These are phyloP conservation scores for Fusarium coicis DNA, from an alignment of 2,329 filamentous ascomycete genomes.

Conservation along the genomic window DNA sequence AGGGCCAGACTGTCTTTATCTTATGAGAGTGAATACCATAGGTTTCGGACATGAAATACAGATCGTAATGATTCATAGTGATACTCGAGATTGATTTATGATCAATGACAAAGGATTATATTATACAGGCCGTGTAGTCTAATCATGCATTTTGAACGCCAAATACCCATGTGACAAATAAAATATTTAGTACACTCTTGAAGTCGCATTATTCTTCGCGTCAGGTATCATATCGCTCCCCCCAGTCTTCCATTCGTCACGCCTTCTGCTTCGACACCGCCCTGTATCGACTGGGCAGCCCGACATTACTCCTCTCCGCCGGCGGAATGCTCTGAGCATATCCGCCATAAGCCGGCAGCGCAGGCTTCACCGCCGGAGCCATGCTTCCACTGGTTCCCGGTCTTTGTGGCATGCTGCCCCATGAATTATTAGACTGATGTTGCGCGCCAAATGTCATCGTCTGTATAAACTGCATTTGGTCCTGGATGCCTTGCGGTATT, in stretches of 20 bases:
- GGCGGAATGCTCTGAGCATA: conserved; percentile 24
- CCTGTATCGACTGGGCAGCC: conserved; percentile 24
- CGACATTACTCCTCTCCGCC: conserved; percentile 19
- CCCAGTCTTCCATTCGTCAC: background rate
- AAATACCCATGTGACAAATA: background rate
- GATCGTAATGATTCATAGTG: background rate
- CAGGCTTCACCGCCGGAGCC: background rate
- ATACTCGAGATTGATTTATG: background rate
- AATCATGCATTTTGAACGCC: background rate
- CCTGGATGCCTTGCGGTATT: conserved; percentile 11
- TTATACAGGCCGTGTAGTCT: background rate
- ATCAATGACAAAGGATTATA: background rate
- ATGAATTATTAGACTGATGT: background rate
- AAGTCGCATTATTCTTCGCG: background rate
- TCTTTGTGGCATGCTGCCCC: background rate
- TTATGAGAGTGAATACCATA: background rate
- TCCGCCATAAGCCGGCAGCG: conserved; percentile 17
- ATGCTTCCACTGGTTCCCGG: background rate
- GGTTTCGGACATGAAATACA: too few relatives aligned
- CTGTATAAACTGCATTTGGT: conserved; percentile 21
- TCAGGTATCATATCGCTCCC: background rate
- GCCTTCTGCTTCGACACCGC: conserved; percentile 14
- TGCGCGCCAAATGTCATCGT: background rate
- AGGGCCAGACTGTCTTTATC: background rate
- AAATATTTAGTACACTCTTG: background rate